A percentile compares a stretch with the other conserved stretches of the same genome.
phyloP scores from a whole-genome alignment of 768 basidiomycete genomes.

The Rhizopogon vesiculosus region DNA sequence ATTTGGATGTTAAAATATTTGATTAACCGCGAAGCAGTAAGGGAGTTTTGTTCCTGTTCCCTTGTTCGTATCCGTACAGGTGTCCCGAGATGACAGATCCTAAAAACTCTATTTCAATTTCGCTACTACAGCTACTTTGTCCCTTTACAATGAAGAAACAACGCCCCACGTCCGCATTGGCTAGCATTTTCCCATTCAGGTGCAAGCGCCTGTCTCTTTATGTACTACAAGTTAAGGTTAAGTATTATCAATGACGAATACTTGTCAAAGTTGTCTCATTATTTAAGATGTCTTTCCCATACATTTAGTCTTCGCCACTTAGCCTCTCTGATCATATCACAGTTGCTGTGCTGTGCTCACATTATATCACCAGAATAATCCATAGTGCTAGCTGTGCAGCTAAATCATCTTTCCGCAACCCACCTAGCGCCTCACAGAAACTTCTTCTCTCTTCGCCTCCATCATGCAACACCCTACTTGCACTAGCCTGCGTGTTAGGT shows the following conservation, averaged over 20 bases:
- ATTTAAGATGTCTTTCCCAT: constrained; percentile 24
- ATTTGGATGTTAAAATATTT: background rate
- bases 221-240: constrained; percentile 23
- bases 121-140: constrained; percentile 7
- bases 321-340: background rate
- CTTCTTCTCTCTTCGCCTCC: background rate
- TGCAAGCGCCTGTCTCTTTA: constrained; percentile 22
- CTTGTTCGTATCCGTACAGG: constrained; percentile 1
- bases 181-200: constrained; percentile 20
- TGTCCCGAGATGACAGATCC: constrained; percentile 10
- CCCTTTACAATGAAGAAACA: constrained; percentile 17
- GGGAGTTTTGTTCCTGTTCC: background rate
- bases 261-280: constrained; percentile 16
- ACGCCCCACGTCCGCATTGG: constrained; percentile 10
- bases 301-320: constrained; percentile 1
- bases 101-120: constrained; percentile 25
- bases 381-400: background rate
- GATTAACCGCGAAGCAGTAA: background rate
- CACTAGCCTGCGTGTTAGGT: constrained; percentile 51
- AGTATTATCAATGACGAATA: constrained; percentile 8
- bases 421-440: background rate
- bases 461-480: constrained; percentile 68
- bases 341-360: background rate
- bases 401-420: background rate
- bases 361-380: background rate